These are phyloP conservation scores for Globisporangium orthogonon DNA, from an alignment of 352 stramenopile genomes.

Conservation along the genomic window DNA sequence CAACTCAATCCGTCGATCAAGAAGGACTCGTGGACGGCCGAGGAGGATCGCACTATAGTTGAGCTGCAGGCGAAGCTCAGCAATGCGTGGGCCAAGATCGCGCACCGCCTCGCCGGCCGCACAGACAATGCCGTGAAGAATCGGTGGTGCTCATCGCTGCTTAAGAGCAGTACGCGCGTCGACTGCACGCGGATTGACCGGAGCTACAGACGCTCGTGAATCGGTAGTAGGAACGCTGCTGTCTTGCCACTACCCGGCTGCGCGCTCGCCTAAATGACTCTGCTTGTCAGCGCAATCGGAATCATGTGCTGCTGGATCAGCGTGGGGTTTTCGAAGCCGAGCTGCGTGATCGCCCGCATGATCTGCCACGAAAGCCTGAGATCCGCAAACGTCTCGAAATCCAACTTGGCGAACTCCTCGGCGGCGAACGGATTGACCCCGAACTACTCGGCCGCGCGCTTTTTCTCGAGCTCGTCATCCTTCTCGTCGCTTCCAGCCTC, in stretches of 20 bases:
- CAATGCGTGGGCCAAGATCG: slow-evolving; percentile 98
- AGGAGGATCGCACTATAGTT: slow-evolving; percentile 87
- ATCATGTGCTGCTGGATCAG: slow-evolving; percentile 92
- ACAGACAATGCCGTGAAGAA: slow-evolving; percentile 98
- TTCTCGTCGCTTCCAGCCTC: slow-evolving; percentile 45
- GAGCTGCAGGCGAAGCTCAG: slow-evolving; percentile 81
- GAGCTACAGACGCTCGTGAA: slow-evolving; percentile 96
- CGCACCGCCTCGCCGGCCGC: slow-evolving; percentile 90
- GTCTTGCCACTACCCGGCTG: slow-evolving; percentile 98
- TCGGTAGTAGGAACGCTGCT: slow-evolving; percentile 96
- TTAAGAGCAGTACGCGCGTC: slow-evolving; percentile 25
- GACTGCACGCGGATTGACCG: slow-evolving; percentile 77
- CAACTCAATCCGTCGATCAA: slow-evolving; percentile 78
- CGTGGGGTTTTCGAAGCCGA: slow-evolving; percentile 96
- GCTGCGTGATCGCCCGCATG: slow-evolving; percentile 92
- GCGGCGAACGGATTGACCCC: slow-evolving; percentile 72
- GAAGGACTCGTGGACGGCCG: slow-evolving; percentile 63
- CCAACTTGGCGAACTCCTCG: slow-evolving; percentile 74
- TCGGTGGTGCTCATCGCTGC: slow-evolving; percentile 85
- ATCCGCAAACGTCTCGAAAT: slow-evolving; percentile 93
- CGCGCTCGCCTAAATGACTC: slow-evolving; percentile 97
- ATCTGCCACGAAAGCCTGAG: slow-evolving; percentile 96
- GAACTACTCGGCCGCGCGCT: slow-evolving; percentile 79
- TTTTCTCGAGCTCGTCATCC: slow-evolving; percentile 66
- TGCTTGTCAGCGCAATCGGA: slow-evolving; percentile 91